Evolutionary conservation across 2,329 filamentous ascomycete genomes (phyloP).

Genomic region (Lojkania enalia): DNA sequence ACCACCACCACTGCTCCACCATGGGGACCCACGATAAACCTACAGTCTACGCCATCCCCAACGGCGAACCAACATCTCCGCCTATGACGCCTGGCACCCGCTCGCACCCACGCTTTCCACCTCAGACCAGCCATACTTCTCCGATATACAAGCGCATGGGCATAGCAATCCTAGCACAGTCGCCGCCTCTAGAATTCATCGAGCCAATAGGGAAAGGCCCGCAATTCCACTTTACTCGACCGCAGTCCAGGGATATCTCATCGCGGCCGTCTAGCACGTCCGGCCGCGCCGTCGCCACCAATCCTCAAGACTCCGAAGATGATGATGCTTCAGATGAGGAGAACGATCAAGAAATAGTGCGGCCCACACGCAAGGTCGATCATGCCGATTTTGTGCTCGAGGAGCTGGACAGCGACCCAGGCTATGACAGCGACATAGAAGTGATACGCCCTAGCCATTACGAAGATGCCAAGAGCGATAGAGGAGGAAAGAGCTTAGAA

Average conservation of each 20-base stretch:
- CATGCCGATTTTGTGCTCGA: slow-evolving; percentile 47
- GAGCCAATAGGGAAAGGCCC: slow-evolving; percentile 40
- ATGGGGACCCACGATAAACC: slow-evolving; percentile 40
- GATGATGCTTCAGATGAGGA: slow-evolving; percentile 34
- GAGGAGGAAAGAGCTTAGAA: slow-evolving; percentile 32
- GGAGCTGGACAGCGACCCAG: slow-evolving; percentile 46
- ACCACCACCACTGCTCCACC: slow-evolving; percentile 18
- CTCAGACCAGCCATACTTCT: slow-evolving; percentile 36
- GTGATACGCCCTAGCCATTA: slow-evolving; percentile 50
- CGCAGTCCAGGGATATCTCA: slow-evolving; percentile 38
- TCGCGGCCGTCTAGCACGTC: slow-evolving; percentile 45
- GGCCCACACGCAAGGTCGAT: slow-evolving; percentile 29
- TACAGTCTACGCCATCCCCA: slow-evolving; percentile 32
- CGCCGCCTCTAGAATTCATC: slow-evolving; percentile 44
- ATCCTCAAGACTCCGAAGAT: slow-evolving; percentile 37
- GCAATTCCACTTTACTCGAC: slow-evolving; percentile 43
- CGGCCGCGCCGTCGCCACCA: slow-evolving; percentile 37
- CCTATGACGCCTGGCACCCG: slow-evolving; percentile 41
- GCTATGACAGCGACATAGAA: slow-evolving; percentile 48
- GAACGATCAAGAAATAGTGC: slow-evolving; percentile 29
- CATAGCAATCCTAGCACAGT: slow-evolving; percentile 32
- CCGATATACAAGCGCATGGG: slow-evolving; percentile 41
- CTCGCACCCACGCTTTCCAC: slow-evolving; percentile 32
- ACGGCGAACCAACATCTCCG: slow-evolving; percentile 41
- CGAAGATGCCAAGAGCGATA: slow-evolving; percentile 48